These are phyloP conservation scores for Serpula lacrymans DNA, from an alignment of 768 basidiomycete genomes.

Conservation along the genomic window DNA sequence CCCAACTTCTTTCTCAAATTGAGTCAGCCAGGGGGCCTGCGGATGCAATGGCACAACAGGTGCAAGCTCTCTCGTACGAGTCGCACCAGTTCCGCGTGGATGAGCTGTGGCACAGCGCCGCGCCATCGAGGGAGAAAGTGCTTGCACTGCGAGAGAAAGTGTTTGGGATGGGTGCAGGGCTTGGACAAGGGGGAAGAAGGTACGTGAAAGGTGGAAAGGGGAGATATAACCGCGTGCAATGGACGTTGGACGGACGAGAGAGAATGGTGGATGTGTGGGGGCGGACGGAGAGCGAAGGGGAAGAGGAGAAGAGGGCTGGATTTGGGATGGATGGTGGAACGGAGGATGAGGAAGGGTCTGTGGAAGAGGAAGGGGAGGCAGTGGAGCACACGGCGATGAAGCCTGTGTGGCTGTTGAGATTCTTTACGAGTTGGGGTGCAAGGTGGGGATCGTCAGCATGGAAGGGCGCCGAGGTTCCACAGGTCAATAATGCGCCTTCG, in stretches of 20 bases:
- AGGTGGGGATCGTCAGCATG: constrained; percentile 47
- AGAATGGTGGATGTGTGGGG: constrained; percentile 65
- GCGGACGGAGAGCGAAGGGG: constrained; percentile 72
- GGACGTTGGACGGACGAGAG: constrained; percentile 63
- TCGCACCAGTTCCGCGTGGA: constrained; percentile 62
- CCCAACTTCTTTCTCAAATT: constrained; percentile 47
- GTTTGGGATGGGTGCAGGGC: constrained; percentile 62
- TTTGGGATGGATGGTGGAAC: constrained; percentile 20
- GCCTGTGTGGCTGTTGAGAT: constrained; percentile 73
- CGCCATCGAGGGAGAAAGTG: constrained; percentile 57
- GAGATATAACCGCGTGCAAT: constrained; percentile 61
- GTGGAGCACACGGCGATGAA: constrained; percentile 57
- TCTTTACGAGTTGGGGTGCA: constrained; percentile 77
- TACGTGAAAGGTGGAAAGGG: constrained; percentile 36
- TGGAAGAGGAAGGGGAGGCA: constrained; percentile 49
- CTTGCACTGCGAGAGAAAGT: constrained; percentile 64
- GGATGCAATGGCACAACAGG: constrained; percentile 53
- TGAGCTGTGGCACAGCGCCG: constrained; percentile 66
- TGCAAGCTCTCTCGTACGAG: constrained; percentile 60
- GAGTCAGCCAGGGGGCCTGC: constrained; percentile 48
- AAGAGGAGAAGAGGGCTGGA: constrained; percentile 53
- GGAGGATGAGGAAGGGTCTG: constrained; percentile 26
- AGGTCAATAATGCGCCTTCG: neutral
- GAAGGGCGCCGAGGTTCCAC: constrained; percentile 7
- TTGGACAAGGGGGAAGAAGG: too few species aligned